A percentile compares a stretch with the other conserved stretches of the same genome.
Conservation (phyloP, 306 rosid genomes). For the Quercus ilex region DNA sequence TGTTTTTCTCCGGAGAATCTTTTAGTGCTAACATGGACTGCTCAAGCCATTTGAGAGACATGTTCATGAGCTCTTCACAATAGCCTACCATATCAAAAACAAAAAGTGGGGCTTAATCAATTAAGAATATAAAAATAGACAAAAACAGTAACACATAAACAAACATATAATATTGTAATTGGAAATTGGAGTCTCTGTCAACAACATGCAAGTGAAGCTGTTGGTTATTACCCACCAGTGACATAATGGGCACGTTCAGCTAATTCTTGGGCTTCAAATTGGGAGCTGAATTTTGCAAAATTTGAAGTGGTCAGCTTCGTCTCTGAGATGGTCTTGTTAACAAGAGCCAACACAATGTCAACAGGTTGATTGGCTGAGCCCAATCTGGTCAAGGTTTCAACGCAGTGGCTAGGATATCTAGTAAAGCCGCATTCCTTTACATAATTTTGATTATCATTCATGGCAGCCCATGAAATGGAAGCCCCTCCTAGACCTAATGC, state of each 20-base stretch:
- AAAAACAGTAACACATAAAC: not conserved
- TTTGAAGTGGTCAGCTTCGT: conserved; percentile 26
- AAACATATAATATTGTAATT: too few relatives aligned
- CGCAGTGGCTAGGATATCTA: conserved; percentile 38
- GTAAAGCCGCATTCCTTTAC: conserved; percentile 30
- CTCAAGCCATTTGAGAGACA: conserved; percentile 38
- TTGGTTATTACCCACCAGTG: conserved; percentile 20
- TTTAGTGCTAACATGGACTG: conserved; percentile 34
- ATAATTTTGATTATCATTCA: not conserved
- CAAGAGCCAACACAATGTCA: conserved; percentile 28
- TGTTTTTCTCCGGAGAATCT: conserved; percentile 26
- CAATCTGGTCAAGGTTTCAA: conserved; percentile 31
- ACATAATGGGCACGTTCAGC: conserved; percentile 13
- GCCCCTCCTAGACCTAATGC: conserved; percentile 13
- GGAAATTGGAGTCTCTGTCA: too few relatives aligned
- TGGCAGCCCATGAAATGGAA: conserved; percentile 10
- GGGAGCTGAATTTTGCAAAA: conserved; percentile 17
- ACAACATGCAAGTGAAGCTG: too few relatives aligned
- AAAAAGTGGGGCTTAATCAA: not conserved
- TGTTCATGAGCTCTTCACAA: conserved; percentile 36
- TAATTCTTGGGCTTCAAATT: conserved; percentile 6
- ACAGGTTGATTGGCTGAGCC: conserved; percentile 16
- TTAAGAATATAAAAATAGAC: not conserved
- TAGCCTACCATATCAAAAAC: conserved; percentile 20
- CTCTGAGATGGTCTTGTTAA: conserved; percentile 34